Percentiles rank a stretch among this genome's conserved stretches.
These are phyloP conservation scores for Tulasnella sp. DNA, from an alignment of 768 basidiomycete species.

Conservation along the genomic window DNA sequence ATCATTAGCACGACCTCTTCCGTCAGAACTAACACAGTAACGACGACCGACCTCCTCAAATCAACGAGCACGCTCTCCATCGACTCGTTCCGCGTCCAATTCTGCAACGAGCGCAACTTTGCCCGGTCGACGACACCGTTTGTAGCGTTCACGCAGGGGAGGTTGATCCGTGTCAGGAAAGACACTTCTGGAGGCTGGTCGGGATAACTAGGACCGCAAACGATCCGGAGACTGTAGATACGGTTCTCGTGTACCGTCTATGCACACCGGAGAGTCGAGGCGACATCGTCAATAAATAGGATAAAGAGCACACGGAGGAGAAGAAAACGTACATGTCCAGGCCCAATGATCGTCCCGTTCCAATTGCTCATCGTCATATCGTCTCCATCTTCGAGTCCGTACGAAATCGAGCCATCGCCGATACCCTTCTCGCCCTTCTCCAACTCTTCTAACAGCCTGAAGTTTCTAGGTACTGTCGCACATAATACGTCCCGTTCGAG, in stretches of 20 bases:
- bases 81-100: constrained; percentile 65
- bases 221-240: constrained; percentile 90
- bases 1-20: neutral
- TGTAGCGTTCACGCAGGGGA: constrained; percentile 72
- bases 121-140: constrained; percentile 67
- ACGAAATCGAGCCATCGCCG: constrained; percentile 95
- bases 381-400: constrained; percentile 88
- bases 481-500: too few relatives aligned
- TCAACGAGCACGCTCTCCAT: constrained; percentile 88
- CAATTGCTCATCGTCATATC: constrained; percentile 97
- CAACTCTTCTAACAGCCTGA: constrained; percentile 92
- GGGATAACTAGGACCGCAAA: constrained; percentile 65
- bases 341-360: constrained; percentile 99
- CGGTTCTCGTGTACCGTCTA: constrained; percentile 98
- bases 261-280: neutral
- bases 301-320: neutral
- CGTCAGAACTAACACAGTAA: neutral
- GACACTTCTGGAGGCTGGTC: constrained; percentile 67
- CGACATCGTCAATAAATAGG: neutral
- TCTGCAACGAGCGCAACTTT: constrained; percentile 57
- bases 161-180: constrained; percentile 81
- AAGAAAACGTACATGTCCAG: constrained; percentile 66
- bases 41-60: constrained; percentile 61
- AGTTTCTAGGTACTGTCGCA: constrained; percentile 89
- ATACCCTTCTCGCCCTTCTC: constrained; percentile 99